phyloP scores from a whole-genome alignment of 768 basidiomycete genomes.

The Phylloporus arenicola region DNA sequence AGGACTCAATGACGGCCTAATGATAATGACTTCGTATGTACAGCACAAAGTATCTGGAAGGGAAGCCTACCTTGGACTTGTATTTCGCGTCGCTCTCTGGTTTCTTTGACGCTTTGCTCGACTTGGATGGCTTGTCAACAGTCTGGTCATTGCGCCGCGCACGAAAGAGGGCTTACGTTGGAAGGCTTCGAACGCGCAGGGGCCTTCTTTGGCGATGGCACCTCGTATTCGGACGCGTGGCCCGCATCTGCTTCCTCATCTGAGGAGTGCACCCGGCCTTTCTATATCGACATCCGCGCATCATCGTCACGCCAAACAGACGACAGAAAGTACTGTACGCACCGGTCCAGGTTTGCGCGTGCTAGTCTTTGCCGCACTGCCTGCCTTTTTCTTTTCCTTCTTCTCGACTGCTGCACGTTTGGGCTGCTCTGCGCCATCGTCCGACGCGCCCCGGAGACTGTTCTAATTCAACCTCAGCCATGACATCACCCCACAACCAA shows the following conservation, averaged over 20 bases:
- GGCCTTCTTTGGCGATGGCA: conserved; percentile 6
- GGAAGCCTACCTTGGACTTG: conserved; percentile 24
- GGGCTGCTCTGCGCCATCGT: not conserved
- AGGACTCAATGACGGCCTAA: conserved; percentile 27
- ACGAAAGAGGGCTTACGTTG: conserved; percentile 4
- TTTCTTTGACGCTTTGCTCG: conserved; percentile 10
- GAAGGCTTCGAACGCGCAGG: conserved; percentile 7
- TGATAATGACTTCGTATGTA: not conserved
- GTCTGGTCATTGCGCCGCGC: not conserved
- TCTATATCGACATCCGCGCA: conserved; percentile 1
- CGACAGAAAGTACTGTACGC: not conserved
- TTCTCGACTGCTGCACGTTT: conserved; percentile 4
- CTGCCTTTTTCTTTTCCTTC: conserved; percentile 11
- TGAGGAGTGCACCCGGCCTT: not conserved
- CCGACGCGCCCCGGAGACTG: conserved; percentile 5
- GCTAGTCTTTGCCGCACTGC: not conserved
- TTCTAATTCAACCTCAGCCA: conserved; percentile 4
- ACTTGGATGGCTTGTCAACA: conserved; percentile 8
- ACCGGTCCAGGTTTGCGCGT: conserved; percentile 14
- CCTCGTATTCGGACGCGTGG: conserved; percentile 1
- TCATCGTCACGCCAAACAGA: not conserved
- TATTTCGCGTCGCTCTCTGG: conserved; percentile 16
- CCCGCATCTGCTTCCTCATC: conserved; percentile 1
- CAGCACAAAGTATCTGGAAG: not conserved
- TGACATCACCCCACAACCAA: not conserved